Conservation (phyloP, 2,329 filamentous ascomycete genomes). For the Ophiosphaerella herpotricha region DNA sequence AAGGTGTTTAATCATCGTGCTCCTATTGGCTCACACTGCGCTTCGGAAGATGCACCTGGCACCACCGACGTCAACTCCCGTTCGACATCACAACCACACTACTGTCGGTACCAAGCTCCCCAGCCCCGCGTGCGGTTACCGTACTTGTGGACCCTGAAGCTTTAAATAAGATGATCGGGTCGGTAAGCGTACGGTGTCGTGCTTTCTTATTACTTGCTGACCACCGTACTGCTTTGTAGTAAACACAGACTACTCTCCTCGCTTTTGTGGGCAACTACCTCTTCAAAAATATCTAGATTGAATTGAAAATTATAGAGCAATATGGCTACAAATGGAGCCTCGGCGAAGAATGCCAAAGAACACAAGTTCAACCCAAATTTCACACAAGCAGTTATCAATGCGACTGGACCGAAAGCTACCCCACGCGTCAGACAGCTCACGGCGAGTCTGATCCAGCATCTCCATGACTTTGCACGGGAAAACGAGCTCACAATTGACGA, state of each 20-base stretch:
- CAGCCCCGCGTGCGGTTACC: constrained; percentile 16
- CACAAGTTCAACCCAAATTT: constrained; percentile 73
- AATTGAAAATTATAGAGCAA: constrained; percentile 1
- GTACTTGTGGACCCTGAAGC: constrained; percentile 2
- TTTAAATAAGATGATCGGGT: constrained; percentile 2
- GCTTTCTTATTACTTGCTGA: constrained; percentile 1
- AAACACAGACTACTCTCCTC: too few species aligned
- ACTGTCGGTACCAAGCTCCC: constrained; percentile 8
- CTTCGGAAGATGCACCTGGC: constrained; percentile 25
- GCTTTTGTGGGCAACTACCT: too few species aligned
- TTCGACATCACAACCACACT: constrained; percentile 1
- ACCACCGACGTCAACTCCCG: constrained; percentile 22
- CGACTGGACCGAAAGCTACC: constrained; percentile 71
- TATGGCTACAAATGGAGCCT: constrained; percentile 26
- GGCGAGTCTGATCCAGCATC: constrained; percentile 67
- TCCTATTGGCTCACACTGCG: constrained; percentile 13
- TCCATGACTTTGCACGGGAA: constrained; percentile 79
- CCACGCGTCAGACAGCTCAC: constrained; percentile 69
- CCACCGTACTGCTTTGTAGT: neutral
- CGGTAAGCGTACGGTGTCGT: neutral
- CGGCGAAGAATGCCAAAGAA: constrained; percentile 17
- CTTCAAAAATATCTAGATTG: neutral
- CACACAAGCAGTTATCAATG: constrained; percentile 72
- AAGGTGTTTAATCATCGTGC: neutral
- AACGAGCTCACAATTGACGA: constrained; percentile 78